Evolutionary conservation across 169 alveolate genomes (phyloP), one percentile per base, ranked within the genome.

Genomic region (Eimeria necatrix): DNA sequence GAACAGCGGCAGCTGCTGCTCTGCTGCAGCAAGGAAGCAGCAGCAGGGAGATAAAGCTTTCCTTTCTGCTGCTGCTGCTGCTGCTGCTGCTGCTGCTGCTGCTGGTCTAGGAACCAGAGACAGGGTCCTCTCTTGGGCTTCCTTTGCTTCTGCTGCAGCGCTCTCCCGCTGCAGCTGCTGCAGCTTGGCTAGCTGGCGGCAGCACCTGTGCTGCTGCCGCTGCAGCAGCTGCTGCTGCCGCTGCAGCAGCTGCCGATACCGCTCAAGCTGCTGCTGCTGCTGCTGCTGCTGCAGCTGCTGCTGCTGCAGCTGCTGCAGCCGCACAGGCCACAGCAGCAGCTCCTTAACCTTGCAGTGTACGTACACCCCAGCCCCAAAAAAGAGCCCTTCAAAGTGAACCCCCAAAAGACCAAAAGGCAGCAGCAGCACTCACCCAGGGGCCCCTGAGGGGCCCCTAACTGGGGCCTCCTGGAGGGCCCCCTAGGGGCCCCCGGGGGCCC

Each of bases 191-290:
- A 80, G 71, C 46, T 80, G 89, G 51, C 89, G 61, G 6, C 89
- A 6, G 46, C 89, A 49, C 24, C 89, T 59, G n/a, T 48, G 87
- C 26, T 46, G 61, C 61, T 76, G 87, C 87, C 87, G 87, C 64
- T 76, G 87, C 87, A 76, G 87, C 87, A 76, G 87, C 87, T 46
- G 87, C 87, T 46, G 61, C 87, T 76, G 68, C 61, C 61, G 59
- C 59, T 32, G 87, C 87, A 10, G 68, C 41, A n/a, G 87, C 53
- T 49, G 89, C 85, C 20, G 89, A 9, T 18, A 48, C 89, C 22
- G 89, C 89, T 80, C 70, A 20, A 4, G 89, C 89, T 20, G 89
- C 89, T 48, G 6, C 26, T 74, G 85, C 85, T 74, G 83, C 83
- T 24, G 83, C 8, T 71, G 52, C 83, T 71, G 83, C 83, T 71